phyloP scores from a whole-genome alignment of 2,329 filamentous ascomycete genomes.

The Domatiomyces globalis region DNA sequence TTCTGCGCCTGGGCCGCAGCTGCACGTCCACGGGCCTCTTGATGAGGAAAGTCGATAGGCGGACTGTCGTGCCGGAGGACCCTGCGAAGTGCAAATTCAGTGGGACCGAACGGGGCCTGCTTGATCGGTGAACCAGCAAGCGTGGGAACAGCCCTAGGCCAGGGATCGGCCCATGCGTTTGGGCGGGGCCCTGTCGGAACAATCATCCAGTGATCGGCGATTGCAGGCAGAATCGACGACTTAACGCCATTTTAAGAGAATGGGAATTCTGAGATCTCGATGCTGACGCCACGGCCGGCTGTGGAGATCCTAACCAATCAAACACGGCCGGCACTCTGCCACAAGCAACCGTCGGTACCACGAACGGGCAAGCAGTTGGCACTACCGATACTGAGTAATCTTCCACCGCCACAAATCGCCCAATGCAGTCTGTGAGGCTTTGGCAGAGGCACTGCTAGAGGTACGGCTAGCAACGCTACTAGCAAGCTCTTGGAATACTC shows the following conservation, averaged over 20 bases:
- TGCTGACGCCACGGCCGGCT: background rate
- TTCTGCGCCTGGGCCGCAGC: background rate
- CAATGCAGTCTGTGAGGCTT: background rate
- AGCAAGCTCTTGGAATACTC: too few species aligned
- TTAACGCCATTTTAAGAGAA: background rate
- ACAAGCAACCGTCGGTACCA: background rate
- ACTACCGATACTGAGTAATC: background rate
- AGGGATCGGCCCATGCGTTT: background rate
- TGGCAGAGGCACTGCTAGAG: too few species aligned
- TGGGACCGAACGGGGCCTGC: background rate
- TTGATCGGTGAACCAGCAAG: background rate
- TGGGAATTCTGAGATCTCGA: background rate
- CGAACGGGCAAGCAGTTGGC: too few species aligned
- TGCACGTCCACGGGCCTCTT: too few species aligned
- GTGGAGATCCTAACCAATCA: background rate
- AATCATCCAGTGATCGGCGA: background rate
- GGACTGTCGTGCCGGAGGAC: background rate
- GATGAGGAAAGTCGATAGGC: background rate
- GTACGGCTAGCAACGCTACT: too few species aligned
- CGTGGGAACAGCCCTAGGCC: background rate
- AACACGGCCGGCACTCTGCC: background rate
- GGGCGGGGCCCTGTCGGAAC: background rate
- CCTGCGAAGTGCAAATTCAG: background rate
- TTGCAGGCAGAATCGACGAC: background rate
- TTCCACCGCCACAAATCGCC: background rate